These are phyloP conservation scores for Penicillium thymicola DNA, from an alignment of 2,329 filamentous ascomycete species.

Conservation along the genomic window DNA sequence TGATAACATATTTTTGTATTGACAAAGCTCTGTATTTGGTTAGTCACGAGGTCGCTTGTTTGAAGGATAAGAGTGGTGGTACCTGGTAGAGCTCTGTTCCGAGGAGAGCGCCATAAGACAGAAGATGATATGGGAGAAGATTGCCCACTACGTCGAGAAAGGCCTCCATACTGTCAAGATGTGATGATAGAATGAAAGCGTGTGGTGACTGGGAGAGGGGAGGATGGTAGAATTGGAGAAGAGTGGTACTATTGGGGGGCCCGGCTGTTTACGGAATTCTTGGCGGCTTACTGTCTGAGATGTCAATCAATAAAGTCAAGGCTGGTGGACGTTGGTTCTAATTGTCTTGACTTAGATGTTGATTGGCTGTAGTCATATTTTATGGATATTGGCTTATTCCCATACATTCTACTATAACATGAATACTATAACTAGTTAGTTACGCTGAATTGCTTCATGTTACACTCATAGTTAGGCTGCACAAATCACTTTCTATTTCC, in stretches of 20 bases:
- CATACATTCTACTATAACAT: neutral
- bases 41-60: neutral
- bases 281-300: neutral
- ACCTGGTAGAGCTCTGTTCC: slow-evolving; percentile 40
- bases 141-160: slow-evolving; percentile 13
- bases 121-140: slow-evolving; percentile 35
- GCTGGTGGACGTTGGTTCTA: too few relatives aligned
- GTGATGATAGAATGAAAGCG: neutral
- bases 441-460: neutral
- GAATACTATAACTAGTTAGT: too few relatives aligned
- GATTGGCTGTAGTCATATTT: neutral
- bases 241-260: neutral
- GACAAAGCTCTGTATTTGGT: slow-evolving; percentile 33
- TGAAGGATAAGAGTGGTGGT: neutral
- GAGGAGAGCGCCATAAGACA: slow-evolving; percentile 41
- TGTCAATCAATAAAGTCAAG: neutral
- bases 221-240: neutral
- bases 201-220: neutral
- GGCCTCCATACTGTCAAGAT: slow-evolving; percentile 9
- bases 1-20: slow-evolving; percentile 41
- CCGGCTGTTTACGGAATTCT: neutral
- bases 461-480: neutral
- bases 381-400: neutral
- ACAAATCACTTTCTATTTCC: neutral
- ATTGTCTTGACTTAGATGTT: neutral